Evolutionary conservation across 176 grass and related monocot species (phyloP), one percentile per base, ranked within the genome.

Genomic region (Oryza nivara): DNA sequence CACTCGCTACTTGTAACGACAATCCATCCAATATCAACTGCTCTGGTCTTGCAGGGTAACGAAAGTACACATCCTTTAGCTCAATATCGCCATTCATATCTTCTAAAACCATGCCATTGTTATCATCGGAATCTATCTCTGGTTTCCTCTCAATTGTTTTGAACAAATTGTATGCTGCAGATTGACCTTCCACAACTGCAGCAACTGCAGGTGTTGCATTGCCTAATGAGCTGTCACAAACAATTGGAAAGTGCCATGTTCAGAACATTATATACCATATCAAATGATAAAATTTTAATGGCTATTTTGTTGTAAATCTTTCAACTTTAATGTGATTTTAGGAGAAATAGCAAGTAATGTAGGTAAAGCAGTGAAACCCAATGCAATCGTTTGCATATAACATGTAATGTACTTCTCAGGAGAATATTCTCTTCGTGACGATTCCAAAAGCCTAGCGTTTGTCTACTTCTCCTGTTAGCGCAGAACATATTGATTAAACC

Each of bases 101-200:
- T 78, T 87, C 89, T 75, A 97, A 82, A 36, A 88, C 22, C 9
- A 80, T 38, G 9, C 87, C 87, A 6, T 41, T 90, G 51, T 79
- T 88, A 72, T 94, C 89, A 75, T 88, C 72, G 51, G 92, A 84
- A 87, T 97, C 86, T 74, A 97, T 97, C 70, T 90, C 75, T 25
- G 94, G 92, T 79, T 89, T 97, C 66, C 94, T 90, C 23, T 80
- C 58, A 52, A 97, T 94, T 44, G 85, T 92, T 80, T 88, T 83
- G 17, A 97, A 97, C 80, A 97, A 79, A 80, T 83, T 92, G 78
- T 86, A 92, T 63, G 91, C 94, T 87, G 91, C 89, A 46, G 90
- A 86, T 84, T 97, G 92, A 81, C 94, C 94, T 70, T 75, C 89
- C 9, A 83, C 89, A 73, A 94, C 84, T 78, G 89, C 87, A 82